phyloP scores from a whole-genome alignment of 495 filamentous ascomycete genomes.

The Oleoguttula mirabilis region DNA sequence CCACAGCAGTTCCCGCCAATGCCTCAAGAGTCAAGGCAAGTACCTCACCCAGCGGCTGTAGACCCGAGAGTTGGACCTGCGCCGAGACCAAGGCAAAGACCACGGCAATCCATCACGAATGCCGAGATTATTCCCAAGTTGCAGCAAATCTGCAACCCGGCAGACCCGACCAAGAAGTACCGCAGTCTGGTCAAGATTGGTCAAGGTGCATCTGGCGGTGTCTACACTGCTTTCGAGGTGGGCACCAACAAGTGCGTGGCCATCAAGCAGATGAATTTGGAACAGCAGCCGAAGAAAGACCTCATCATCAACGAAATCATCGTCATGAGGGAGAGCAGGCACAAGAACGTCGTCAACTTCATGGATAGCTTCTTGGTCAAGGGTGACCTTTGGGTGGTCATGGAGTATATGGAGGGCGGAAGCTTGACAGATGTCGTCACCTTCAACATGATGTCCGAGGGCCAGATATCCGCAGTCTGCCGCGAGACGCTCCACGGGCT shows the following conservation, averaged over 20 bases:
- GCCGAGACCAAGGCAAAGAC: conserved; percentile 62
- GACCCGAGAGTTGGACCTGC: conserved; percentile 38
- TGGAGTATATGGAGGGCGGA: conserved; percentile 99
- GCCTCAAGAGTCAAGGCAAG: conserved; percentile 42
- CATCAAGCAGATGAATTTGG: conserved; percentile 99
- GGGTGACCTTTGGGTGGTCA: conserved; percentile 93
- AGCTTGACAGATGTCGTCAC: conserved; percentile 97
- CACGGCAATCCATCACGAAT: conserved; percentile 52
- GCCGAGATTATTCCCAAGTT: conserved; percentile 75
- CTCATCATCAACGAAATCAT: conserved; percentile 97
- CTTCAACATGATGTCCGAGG: conserved; percentile 97
- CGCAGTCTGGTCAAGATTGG: conserved; percentile 87
- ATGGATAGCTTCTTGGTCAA: conserved; percentile 86
- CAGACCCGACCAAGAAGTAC: conserved; percentile 79
- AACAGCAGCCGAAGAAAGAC: conserved; percentile 97
- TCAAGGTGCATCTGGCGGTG: conserved; percentile 91
- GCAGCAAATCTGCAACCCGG: conserved; percentile 76
- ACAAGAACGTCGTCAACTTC: conserved; percentile 98
- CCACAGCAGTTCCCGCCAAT: conserved; percentile 46
- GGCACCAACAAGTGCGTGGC: conserved; percentile 78
- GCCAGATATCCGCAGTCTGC: conserved; percentile 91
- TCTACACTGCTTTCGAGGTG: conserved; percentile 81
- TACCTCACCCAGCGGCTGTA: conserved; percentile 32
- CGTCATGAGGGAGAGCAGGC: conserved; percentile 97
- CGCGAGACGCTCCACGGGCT: conserved; percentile 80